Conservation (phyloP, 495 filamentous ascomycete genomes). For the Haplographium delicatum region DNA sequence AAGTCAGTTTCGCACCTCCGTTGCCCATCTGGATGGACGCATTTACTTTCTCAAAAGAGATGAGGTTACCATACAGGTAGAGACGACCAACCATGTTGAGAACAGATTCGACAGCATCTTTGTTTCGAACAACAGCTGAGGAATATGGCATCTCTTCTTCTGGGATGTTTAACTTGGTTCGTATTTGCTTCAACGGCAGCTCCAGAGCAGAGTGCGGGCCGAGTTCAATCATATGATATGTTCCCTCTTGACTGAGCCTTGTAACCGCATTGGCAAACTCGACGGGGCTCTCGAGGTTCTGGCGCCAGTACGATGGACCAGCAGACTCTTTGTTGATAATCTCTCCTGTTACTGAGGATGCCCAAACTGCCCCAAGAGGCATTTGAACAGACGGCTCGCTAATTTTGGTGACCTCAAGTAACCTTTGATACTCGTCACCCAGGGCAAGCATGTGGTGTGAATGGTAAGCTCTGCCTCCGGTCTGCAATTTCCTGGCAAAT, state of each 20-base stretch:
- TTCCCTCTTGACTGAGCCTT: neutral
- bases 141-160: constrained; percentile 29
- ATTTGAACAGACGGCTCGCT: constrained; percentile 20
- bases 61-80: constrained; percentile 35
- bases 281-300: constrained; percentile 47
- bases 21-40: constrained; percentile 6
- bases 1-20: neutral
- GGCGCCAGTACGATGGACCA: constrained; percentile 46
- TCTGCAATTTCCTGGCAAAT: constrained; percentile 6
- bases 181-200: constrained; percentile 51
- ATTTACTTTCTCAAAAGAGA: constrained; percentile 41
- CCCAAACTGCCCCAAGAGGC: too few species aligned
- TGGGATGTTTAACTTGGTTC: neutral
- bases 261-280: constrained; percentile 38
- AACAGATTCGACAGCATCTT: constrained; percentile 39
- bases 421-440: constrained; percentile 29
- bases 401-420: constrained; percentile 21
- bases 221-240: constrained; percentile 25
- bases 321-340: constrained; percentile 22
- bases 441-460: constrained; percentile 53
- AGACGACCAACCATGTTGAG: constrained; percentile 38
- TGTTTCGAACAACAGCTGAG: constrained; percentile 34
- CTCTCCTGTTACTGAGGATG: constrained; percentile 35
- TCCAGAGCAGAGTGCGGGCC: constrained; percentile 61
- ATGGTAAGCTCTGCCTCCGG: constrained; percentile 47